Evolutionary conservation across 148 eudicot genomes (phyloP).

Genomic region (Chenopodium formosanum): DNA sequence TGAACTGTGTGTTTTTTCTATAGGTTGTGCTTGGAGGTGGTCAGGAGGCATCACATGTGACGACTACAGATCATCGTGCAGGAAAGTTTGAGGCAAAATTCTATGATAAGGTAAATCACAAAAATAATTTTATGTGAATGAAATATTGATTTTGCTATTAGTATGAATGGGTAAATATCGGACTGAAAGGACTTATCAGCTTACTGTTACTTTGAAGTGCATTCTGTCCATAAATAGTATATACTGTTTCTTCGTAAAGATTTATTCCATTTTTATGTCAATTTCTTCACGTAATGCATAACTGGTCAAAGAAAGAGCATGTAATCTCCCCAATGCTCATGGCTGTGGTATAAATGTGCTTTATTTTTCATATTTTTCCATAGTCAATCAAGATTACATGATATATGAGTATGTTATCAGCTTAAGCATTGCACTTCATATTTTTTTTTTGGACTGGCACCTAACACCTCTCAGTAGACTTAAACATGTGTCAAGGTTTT

Average conservation of each 20-base stretch:
- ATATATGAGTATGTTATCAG: neutral
- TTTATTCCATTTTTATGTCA: neutral
- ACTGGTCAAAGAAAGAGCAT: neutral
- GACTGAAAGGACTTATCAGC: neutral
- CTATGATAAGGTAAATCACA: constrained; percentile 67
- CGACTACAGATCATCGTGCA: constrained; percentile 87
- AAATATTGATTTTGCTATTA: neutral
- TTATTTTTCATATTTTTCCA: neutral
- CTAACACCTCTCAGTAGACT: neutral
- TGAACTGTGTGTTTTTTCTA: neutral
- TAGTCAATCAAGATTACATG: neutral
- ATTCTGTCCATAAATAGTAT: neutral
- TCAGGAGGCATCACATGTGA: constrained; percentile 78
- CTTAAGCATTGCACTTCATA: neutral
- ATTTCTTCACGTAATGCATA: neutral
- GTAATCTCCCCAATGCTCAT: neutral
- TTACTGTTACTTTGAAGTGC: neutral
- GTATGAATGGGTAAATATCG: neutral
- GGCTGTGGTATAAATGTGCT: neutral
- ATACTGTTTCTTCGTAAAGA: neutral
- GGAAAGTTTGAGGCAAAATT: constrained; percentile 96
- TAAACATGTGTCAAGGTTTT: too few species aligned
- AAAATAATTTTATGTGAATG: neutral
- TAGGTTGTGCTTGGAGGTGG: constrained; percentile 99
- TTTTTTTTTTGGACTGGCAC: neutral